These are phyloP conservation scores for Grosmannia clavigera DNA, from an alignment of 2,329 filamentous ascomycete genomes.

Conservation along the genomic window DNA sequence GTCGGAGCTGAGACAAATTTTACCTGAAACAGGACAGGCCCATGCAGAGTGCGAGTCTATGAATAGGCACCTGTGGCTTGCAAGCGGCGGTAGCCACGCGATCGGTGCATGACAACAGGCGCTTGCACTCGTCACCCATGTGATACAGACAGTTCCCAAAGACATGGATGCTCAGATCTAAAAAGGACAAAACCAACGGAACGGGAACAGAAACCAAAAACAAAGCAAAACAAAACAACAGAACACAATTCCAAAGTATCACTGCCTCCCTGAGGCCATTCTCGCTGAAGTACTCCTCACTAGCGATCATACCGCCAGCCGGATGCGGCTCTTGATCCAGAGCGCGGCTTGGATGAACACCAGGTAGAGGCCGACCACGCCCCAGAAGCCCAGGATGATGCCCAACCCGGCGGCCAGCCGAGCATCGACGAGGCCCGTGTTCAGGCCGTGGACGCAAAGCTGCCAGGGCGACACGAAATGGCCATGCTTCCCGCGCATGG, in stretches of 20 bases:
- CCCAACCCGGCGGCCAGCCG: conserved; percentile 31
- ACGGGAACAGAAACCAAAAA: neutral
- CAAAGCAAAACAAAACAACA: neutral
- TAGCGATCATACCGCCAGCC: conserved; percentile 1
- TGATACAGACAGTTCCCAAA: neutral
- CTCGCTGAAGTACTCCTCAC: neutral
- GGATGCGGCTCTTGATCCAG: conserved; percentile 13
- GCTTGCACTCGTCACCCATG: neutral
- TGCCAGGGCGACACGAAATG: conserved; percentile 25
- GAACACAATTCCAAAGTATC: neutral
- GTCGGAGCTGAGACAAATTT: neutral
- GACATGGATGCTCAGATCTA: neutral
- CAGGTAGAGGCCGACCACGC: conserved; percentile 34
- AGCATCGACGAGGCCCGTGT: conserved; percentile 29
- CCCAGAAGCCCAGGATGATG: conserved; percentile 36
- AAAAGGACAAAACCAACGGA: too few relatives aligned
- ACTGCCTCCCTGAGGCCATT: neutral
- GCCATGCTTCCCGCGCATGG: neutral
- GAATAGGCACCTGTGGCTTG: neutral
- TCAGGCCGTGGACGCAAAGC: conserved; percentile 26
- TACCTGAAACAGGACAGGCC: conserved; percentile 1
- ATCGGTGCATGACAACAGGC: neutral
- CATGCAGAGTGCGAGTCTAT: neutral
- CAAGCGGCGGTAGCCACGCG: neutral
- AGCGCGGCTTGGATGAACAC: conserved; percentile 30